Percentiles rank a stretch among this genome's conserved stretches.
Evolutionary conservation across 2,329 filamentous ascomycete species (phyloP).

Genomic region (Plenodomus lindquistii): DNA sequence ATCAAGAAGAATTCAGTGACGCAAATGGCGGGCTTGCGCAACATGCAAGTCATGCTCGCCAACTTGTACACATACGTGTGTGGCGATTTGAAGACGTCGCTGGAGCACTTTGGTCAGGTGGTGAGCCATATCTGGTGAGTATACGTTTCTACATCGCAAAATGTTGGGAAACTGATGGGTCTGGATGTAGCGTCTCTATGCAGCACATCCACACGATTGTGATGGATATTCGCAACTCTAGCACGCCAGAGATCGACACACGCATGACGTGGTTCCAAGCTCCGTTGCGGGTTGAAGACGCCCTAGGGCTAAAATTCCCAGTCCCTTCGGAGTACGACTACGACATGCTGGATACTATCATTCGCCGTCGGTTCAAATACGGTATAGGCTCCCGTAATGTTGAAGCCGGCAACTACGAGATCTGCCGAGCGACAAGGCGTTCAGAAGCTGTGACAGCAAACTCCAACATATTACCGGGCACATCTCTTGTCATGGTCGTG

Average conservation of each 20-base stretch:
- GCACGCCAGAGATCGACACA: neutral
- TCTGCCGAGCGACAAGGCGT: neutral
- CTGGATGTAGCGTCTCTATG: neutral
- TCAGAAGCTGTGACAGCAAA: neutral
- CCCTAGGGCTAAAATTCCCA: conserved; percentile 1
- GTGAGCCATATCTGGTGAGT: neutral
- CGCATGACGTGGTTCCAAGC: conserved; percentile 1
- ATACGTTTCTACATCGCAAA: neutral
- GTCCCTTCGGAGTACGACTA: neutral
- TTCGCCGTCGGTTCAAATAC: neutral
- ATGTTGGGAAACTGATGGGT: neutral
- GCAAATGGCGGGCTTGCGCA: no score
- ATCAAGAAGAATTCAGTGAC: no score
- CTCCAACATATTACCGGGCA: no score
- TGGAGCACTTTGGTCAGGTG: neutral
- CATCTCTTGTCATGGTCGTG: no score
- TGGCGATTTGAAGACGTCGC: no score
- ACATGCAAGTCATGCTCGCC: no score
- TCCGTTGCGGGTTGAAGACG: neutral
- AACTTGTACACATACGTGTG: no score
- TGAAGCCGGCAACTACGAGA: neutral
- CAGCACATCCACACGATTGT: conserved; percentile 3
- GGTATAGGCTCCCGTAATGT: neutral
- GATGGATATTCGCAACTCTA: neutral
- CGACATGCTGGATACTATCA: neutral